Conservation (phyloP, 352 stramenopile species). For the Phytopythium oedochilum region DNA sequence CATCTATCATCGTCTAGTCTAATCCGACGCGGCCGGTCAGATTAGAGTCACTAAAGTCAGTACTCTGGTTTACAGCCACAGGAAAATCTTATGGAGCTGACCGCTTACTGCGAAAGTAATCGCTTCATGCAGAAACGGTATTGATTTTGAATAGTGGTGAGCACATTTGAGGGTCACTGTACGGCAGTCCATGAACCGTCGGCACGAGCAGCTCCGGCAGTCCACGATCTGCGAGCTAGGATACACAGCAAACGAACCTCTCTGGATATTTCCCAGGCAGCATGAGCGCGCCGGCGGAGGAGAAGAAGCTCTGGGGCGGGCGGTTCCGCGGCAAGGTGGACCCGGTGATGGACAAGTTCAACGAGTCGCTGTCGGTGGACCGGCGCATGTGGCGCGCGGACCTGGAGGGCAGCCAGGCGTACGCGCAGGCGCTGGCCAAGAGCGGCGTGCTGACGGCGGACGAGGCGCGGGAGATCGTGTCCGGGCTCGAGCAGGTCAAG, state of each 20-base stretch:
- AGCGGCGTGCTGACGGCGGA: constrained; percentile 92
- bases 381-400: constrained; percentile 97
- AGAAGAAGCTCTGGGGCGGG: constrained; percentile 89
- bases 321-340: constrained; percentile 95
- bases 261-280: too few relatives aligned
- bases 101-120: background rate
- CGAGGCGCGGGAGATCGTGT: constrained; percentile 83
- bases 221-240: background rate
- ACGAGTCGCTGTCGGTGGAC: constrained; percentile 97
- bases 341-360: constrained; percentile 98
- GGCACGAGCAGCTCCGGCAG: background rate
- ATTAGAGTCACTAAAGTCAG: background rate
- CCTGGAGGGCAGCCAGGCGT: constrained; percentile 94
- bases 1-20: background rate
- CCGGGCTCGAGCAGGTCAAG: constrained; percentile 84
- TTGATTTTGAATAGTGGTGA: background rate
- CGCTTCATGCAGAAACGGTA: background rate
- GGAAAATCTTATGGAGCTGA: background rate
- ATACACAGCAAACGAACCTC: background rate
- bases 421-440: constrained; percentile 87
- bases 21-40: background rate
- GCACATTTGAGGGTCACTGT: too few relatives aligned
- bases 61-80: background rate
- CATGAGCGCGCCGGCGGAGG: constrained; percentile 32
- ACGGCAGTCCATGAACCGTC: too few relatives aligned